Evolutionary conservation across 768 basidiomycete genomes (phyloP).

Genomic region (button mushroom (Agaricus bisporus)): DNA sequence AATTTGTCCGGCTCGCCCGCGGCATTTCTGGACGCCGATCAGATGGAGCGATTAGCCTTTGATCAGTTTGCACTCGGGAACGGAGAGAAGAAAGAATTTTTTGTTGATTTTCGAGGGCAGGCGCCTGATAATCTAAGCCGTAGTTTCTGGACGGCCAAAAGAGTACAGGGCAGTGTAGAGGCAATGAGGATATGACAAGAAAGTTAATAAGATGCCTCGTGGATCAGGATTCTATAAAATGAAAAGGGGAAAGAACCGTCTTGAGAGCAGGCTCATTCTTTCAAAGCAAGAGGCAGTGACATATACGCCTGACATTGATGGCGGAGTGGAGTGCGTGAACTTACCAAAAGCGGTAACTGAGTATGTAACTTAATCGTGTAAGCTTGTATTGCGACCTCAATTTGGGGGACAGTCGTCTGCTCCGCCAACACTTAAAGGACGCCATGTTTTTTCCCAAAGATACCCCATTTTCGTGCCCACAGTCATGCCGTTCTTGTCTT

Average conservation of each 20-base stretch:
- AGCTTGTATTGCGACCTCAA: neutral
- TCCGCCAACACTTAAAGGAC: neutral
- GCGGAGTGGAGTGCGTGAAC: neutral
- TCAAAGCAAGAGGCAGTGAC: neutral
- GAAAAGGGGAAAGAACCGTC: neutral
- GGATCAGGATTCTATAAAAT: neutral
- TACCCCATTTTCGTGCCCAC: neutral
- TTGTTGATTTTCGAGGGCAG: neutral
- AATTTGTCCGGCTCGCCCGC: no score
- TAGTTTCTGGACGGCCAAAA: neutral
- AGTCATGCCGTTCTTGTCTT: neutral
- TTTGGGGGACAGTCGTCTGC: neutral
- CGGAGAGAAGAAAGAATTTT: slow-evolving; percentile 2
- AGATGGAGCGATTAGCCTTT: neutral
- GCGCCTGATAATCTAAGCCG: neutral
- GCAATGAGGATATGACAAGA: neutral
- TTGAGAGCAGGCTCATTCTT: neutral
- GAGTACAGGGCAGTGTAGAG: neutral
- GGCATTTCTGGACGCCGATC: no score
- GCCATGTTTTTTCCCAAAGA: neutral
- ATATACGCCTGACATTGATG: neutral
- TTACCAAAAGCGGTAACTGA: neutral
- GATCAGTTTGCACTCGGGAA: neutral
- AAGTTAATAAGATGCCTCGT: neutral
- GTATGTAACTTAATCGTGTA: no score